Percentiles rank a stretch among this genome's conserved stretches.
phyloP scores from a whole-genome alignment of 2,329 filamentous ascomycete species.

The Venturia aucupariae region DNA sequence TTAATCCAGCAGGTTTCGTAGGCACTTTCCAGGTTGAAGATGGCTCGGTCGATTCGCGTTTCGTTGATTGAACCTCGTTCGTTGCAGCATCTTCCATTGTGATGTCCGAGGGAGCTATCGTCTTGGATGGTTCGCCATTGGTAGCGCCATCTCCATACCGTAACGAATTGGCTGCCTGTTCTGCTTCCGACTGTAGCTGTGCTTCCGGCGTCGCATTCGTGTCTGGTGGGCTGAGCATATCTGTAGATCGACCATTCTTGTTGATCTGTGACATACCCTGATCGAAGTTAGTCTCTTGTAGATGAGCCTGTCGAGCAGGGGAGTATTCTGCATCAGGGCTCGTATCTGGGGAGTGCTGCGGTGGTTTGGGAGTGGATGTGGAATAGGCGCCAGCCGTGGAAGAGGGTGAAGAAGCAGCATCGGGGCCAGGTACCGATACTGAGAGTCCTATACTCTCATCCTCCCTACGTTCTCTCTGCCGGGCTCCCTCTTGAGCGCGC shows the following conservation, averaged over 20 bases:
- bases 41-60: conserved; percentile 20
- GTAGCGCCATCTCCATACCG: background rate
- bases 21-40: conserved; percentile 9
- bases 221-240: conserved; percentile 21
- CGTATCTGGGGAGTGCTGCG: conserved; percentile 62
- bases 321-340: conserved; percentile 57
- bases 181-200: conserved; percentile 47
- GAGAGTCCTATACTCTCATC: conserved; percentile 25
- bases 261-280: conserved; percentile 15
- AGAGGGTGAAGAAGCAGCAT: conserved; percentile 41
- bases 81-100: background rate
- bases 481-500: conserved; percentile 28
- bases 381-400: conserved; percentile 64
- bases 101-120: background rate
- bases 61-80: conserved; percentile 26
- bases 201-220: conserved; percentile 46
- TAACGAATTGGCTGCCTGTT: conserved; percentile 32
- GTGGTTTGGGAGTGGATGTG: conserved; percentile 60
- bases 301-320: conserved; percentile 24
- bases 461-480: conserved; percentile 30
- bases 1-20: background rate
- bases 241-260: background rate
- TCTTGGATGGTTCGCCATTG: background rate
- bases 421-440: conserved; percentile 19
- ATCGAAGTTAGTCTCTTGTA: conserved; percentile 4